These are phyloP conservation scores for Lignosus rhinocerotis DNA, from an alignment of 1,284 basidiomycete genomes.

Conservation along the genomic window DNA sequence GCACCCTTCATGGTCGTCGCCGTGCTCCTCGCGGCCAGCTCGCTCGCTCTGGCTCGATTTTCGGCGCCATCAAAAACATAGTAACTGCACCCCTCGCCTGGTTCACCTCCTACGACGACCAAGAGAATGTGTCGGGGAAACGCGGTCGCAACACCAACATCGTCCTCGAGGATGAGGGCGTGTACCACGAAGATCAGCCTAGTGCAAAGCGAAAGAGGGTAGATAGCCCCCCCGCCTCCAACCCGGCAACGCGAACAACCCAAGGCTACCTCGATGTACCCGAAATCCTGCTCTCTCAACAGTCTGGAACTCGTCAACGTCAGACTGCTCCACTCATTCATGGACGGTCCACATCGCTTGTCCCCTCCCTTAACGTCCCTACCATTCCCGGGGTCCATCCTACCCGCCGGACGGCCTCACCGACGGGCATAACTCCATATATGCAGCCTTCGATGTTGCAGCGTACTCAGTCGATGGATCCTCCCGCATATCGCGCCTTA, in stretches of 20 bases:
- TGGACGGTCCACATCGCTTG: conserved; percentile 27
- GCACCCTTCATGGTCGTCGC: conserved; percentile 21
- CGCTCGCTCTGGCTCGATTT: conserved; percentile 29
- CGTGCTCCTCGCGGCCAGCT: conserved; percentile 21
- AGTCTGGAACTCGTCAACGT: conserved; percentile 7
- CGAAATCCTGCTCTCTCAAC: conserved; percentile 19
- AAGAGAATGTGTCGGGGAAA: conserved; percentile 28
- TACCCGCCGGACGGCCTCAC: conserved; percentile 25
- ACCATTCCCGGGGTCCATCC: conserved; percentile 9
- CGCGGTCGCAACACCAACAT: conserved; percentile 21
- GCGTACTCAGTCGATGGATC: conserved; percentile 33
- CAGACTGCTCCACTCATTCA: conserved; percentile 11
- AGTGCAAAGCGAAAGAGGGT: conserved; percentile 33
- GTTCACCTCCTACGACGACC: conserved; percentile 26
- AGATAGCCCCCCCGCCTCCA: conserved; percentile 25
- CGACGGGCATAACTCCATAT: conserved; percentile 20
- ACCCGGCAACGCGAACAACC: conserved; percentile 16
- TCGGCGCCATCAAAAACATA: conserved; percentile 34
- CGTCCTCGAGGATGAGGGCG: conserved; percentile 18
- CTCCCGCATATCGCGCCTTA: conserved; percentile 26
- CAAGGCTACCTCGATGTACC: conserved; percentile 35
- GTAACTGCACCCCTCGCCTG: conserved; percentile 30
- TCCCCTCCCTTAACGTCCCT: conserved; percentile 18
- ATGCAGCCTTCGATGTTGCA: conserved; percentile 17
- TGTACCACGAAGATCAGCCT: conserved; percentile 24